Conservation (phyloP, 352 stramenopile species). For the Globisporangium echinulatum region DNA sequence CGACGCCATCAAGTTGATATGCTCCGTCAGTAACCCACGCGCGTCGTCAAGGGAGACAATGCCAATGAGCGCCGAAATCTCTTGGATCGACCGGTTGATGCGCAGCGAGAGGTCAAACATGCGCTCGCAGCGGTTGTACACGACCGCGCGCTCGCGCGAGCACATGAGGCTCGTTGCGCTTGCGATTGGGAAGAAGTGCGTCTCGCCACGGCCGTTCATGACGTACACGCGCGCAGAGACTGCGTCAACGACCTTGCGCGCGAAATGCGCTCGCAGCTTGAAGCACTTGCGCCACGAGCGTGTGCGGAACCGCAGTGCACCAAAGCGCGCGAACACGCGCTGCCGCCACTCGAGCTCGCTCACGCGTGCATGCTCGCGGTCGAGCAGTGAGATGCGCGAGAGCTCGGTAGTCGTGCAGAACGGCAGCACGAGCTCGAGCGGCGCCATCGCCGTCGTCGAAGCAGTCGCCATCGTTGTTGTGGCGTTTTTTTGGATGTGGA, state of each 20-base stretch:
- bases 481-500: neutral
- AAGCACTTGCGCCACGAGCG: constrained; percentile 55
- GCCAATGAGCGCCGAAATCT: constrained; percentile 79
- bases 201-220: constrained; percentile 77
- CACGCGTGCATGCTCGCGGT: constrained; percentile 25
- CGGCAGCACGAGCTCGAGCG: constrained; percentile 34
- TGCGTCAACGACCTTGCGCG: constrained; percentile 42
- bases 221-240: constrained; percentile 73
- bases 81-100: constrained; percentile 84
- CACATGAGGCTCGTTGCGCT: constrained; percentile 64
- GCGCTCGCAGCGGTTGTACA: constrained; percentile 80
- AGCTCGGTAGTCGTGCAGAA: constrained; percentile 46
- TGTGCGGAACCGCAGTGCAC: constrained; percentile 45
- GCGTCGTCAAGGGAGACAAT: constrained; percentile 79
- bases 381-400: constrained; percentile 36
- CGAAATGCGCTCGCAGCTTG: constrained; percentile 57
- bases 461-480: neutral
- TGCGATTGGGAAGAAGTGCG: constrained; percentile 51
- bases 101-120: constrained; percentile 86
- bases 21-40: constrained; percentile 68
- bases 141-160: constrained; percentile 60
- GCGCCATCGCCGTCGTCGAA: neutral
- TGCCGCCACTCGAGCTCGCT: constrained; percentile 65
- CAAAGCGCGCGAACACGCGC: constrained; percentile 44
- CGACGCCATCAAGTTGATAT: constrained; percentile 80